These are phyloP conservation scores for Lactarius sanguifluus DNA, from an alignment of 768 basidiomycete genomes.

Conservation along the genomic window DNA sequence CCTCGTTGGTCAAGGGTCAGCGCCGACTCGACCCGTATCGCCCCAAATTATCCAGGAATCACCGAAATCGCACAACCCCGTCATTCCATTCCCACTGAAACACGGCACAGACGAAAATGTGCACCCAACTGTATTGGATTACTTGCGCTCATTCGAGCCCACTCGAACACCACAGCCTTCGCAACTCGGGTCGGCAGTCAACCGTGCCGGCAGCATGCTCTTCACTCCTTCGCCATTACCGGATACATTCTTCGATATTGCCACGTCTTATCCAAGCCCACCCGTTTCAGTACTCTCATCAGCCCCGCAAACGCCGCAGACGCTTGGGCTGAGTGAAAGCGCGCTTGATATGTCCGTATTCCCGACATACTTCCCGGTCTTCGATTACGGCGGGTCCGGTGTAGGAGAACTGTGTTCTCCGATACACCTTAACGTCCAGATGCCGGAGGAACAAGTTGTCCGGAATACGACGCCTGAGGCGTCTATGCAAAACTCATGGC, in stretches of 20 bases:
- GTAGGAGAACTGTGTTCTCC: slow-evolving; percentile 20
- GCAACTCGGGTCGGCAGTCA: slow-evolving; percentile 14
- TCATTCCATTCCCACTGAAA: slow-evolving; percentile 67
- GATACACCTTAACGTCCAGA: slow-evolving; percentile 21
- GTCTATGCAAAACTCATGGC: slow-evolving; percentile 26
- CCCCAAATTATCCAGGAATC: slow-evolving; percentile 52
- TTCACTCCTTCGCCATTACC: slow-evolving; percentile 12
- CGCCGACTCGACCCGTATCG: slow-evolving; percentile 39
- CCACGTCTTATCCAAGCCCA: slow-evolving; percentile 26
- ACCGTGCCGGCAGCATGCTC: not conserved
- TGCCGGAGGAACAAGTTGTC: slow-evolving; percentile 14
- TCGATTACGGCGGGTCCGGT: slow-evolving; percentile 25
- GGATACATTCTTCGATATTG: slow-evolving; percentile 24
- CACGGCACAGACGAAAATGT: slow-evolving; percentile 50
- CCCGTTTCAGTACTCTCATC: slow-evolving; percentile 16
- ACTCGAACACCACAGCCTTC: slow-evolving; percentile 25
- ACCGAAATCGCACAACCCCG: slow-evolving; percentile 67
- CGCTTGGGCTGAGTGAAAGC: slow-evolving; percentile 3
- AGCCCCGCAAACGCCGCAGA: slow-evolving; percentile 20
- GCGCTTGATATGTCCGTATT: slow-evolving; percentile 24
- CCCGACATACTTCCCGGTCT: slow-evolving; percentile 27
- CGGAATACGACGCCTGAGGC: slow-evolving; percentile 41
- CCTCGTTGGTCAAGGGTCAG: slow-evolving; percentile 59
- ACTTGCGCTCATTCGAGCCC: slow-evolving; percentile 60
- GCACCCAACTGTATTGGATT: slow-evolving; percentile 65